Conservation (phyloP, 768 basidiomycete species). For the Suillus alpinus region DNA sequence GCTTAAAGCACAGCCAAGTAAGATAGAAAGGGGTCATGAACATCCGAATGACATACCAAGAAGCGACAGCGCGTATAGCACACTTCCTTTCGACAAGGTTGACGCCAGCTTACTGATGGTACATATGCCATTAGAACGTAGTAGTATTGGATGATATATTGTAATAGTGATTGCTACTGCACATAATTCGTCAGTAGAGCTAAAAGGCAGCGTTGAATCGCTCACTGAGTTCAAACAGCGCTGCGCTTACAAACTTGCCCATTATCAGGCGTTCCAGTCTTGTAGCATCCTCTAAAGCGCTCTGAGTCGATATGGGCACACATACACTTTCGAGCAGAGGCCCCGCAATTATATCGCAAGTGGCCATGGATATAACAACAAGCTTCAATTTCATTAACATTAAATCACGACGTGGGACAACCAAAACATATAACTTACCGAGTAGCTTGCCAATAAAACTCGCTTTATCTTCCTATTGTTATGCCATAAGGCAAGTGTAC, state of each 20-base stretch:
- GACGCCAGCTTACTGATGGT: neutral
- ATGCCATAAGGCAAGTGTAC: slow-evolving; percentile 11
- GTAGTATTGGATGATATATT: neutral
- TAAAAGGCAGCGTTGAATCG: neutral
- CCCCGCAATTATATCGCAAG: slow-evolving; percentile 1
- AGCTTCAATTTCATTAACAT: neutral
- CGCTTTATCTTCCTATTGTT: neutral
- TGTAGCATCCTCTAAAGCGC: neutral
- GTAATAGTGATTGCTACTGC: slow-evolving; percentile 3
- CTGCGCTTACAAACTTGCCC: slow-evolving; percentile 10
- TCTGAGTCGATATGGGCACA: neutral
- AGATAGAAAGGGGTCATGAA: neutral
- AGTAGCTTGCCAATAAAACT: slow-evolving; percentile 5
- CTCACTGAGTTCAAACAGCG: slow-evolving; percentile 12
- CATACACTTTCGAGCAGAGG: slow-evolving; percentile 6
- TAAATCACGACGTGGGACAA: neutral
- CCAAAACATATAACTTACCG: neutral
- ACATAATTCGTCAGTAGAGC: neutral
- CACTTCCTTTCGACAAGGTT: slow-evolving; percentile 8
- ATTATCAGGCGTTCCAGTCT: slow-evolving; percentile 3
- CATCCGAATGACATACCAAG: slow-evolving; percentile 4
- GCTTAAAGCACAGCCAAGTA: neutral
- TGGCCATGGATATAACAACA: slow-evolving; percentile 4
- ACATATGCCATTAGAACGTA: neutral
- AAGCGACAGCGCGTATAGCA: slow-evolving; percentile 9